phyloP scores from a whole-genome alignment of 768 basidiomycete genomes.

The Hericium coralloides region DNA sequence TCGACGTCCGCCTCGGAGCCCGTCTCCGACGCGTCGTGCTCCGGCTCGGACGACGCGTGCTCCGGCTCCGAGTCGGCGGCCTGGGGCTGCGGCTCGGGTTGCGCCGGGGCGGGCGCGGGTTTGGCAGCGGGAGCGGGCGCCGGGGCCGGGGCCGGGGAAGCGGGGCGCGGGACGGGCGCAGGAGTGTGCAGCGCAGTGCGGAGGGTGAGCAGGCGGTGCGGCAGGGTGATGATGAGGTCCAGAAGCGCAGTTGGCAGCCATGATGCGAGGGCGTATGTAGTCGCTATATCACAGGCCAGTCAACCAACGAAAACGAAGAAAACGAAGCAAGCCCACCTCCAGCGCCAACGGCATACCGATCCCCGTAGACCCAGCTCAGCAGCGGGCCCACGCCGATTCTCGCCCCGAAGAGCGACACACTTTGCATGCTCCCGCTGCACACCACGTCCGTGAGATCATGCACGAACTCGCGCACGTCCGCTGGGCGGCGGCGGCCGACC shows the following conservation, averaged over 20 bases:
- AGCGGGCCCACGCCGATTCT: constrained; percentile 39
- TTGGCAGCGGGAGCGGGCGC: constrained; percentile 3
- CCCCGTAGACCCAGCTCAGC: constrained; percentile 52
- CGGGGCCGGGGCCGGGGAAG: constrained; percentile 15
- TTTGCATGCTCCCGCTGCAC: constrained; percentile 40
- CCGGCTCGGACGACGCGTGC: constrained; percentile 12
- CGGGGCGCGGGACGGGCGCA: constrained; percentile 25
- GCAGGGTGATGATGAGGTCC: constrained; percentile 57
- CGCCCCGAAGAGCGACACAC: constrained; percentile 33
- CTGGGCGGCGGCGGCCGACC: constrained; percentile 41
- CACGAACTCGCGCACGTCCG: constrained; percentile 50
- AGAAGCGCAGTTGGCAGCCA: constrained; percentile 57
- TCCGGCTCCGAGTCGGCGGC: not conserved
- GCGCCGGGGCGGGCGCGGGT: constrained; percentile 1
- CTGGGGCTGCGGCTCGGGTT: not conserved
- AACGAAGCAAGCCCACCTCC: constrained; percentile 50
- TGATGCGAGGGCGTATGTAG: constrained; percentile 63
- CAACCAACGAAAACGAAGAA: not conserved
- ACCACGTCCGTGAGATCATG: constrained; percentile 51
- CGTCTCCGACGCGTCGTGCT: constrained; percentile 31
- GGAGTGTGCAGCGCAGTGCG: constrained; percentile 52
- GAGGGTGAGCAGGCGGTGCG: constrained; percentile 51
- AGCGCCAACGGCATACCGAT: constrained; percentile 66
- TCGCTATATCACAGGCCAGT: constrained; percentile 33
- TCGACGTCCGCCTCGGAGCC: constrained; percentile 64